Evolutionary conservation across 139 green algal species (phyloP).

Genomic region (Chlamydomonas sp.): DNA sequence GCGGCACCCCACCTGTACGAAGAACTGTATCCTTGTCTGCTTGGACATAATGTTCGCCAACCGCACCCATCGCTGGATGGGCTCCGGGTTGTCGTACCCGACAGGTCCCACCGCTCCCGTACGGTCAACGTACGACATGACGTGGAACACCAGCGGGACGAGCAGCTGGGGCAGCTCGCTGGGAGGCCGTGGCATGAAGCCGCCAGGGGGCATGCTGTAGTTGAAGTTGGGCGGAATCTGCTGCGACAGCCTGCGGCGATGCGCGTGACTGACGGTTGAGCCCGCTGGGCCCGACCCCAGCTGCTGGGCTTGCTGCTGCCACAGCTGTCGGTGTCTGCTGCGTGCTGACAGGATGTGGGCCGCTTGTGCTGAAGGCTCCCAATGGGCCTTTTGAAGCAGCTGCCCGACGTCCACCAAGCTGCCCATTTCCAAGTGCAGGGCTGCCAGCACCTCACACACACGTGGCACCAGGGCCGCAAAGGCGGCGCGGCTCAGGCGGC

Average conservation of each 20-base stretch:
- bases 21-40: not conserved
- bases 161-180: not conserved
- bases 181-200: not conserved
- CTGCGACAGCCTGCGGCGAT: too few species aligned
- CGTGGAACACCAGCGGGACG: constrained; percentile 8
- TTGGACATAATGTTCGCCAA: not conserved
- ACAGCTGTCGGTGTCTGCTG: too few species aligned
- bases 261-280: too few species aligned
- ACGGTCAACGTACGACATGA: not conserved
- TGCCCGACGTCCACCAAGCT: not conserved
- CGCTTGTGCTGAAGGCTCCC: not conserved
- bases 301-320: too few species aligned
- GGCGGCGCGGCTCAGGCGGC: not conserved
- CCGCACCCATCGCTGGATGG: not conserved
- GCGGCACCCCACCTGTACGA: not conserved
- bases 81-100: not conserved
- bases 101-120: not conserved
- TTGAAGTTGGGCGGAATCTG: not conserved
- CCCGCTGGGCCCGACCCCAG: too few species aligned
- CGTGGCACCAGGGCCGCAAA: not conserved
- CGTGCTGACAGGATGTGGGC: too few species aligned
- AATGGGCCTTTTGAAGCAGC: not conserved
- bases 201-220: not conserved
- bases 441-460: not conserved
- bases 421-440: constrained; percentile 1